Conservation (phyloP, 208 protist species). For the Angomonas ambiguus region DNA sequence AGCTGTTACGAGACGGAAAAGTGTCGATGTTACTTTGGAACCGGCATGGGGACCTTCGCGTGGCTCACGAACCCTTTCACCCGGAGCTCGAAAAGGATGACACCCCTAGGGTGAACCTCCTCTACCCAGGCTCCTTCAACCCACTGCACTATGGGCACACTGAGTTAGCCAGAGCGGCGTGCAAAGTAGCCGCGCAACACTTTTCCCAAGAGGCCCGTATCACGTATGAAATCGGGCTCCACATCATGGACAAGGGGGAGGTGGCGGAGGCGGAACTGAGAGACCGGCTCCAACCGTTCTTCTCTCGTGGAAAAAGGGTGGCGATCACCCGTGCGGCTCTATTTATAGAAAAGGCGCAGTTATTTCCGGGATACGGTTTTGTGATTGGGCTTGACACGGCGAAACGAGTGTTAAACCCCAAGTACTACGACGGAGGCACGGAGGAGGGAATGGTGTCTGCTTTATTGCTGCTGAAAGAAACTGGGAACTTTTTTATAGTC, state of each 20-base stretch:
- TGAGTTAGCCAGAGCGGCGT: constrained; percentile 47
- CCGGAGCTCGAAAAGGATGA: background rate
- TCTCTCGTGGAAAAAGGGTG: constrained; percentile 38
- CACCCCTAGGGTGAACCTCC: constrained; percentile 20
- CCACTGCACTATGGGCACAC: constrained; percentile 80
- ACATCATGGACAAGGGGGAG: constrained; percentile 55
- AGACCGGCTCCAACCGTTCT: constrained; percentile 47
- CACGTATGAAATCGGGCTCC: constrained; percentile 64
- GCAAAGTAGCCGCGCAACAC: constrained; percentile 15
- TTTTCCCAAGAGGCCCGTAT: constrained; percentile 15
- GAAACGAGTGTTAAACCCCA: constrained; percentile 49
- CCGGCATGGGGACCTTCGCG: constrained; percentile 39
- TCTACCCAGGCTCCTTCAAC: constrained; percentile 73
- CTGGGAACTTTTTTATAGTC: constrained; percentile 45
- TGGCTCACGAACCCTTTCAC: background rate
- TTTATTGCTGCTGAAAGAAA: constrained; percentile 19
- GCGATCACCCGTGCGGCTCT: constrained; percentile 52
- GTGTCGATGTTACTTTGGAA: constrained; percentile 46
- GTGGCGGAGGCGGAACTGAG: constrained; percentile 28
- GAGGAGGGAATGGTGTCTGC: constrained; percentile 28
- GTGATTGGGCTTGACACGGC: constrained; percentile 76
- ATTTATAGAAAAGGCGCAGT: constrained; percentile 55
- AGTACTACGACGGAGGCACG: constrained; percentile 47
- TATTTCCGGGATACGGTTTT: constrained; percentile 67
- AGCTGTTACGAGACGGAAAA: constrained; percentile 15